These are phyloP conservation scores for Triticum urartu DNA, from an alignment of 176 grass and related monocot genomes.

Conservation along the genomic window DNA sequence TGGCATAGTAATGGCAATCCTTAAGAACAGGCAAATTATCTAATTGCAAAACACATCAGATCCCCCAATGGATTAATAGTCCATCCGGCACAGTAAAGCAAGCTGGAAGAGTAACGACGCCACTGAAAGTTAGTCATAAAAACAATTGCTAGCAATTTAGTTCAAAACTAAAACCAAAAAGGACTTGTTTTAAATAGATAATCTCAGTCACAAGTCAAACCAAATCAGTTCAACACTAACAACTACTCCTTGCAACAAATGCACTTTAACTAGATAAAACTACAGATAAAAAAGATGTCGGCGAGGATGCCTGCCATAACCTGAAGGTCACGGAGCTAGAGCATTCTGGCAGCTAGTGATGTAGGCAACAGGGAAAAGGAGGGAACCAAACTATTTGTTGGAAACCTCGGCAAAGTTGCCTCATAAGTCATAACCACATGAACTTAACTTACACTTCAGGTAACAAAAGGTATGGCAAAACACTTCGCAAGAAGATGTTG, in stretches of 20 bases:
- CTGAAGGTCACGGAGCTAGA: neutral
- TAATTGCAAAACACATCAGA: neutral
- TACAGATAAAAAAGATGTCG: neutral
- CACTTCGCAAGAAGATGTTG: neutral
- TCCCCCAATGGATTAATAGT: no score
- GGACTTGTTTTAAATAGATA: neutral
- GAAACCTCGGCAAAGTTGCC: slow-evolving; percentile 78
- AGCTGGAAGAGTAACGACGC: neutral
- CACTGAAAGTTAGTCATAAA: no score
- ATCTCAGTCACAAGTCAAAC: neutral
- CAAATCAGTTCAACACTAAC: neutral
- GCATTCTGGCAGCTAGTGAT: slow-evolving; percentile 38
- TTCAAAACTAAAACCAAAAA: neutral
- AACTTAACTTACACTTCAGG: neutral
- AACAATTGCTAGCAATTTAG: neutral
- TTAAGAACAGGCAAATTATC: no score
- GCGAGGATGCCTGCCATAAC: slow-evolving; percentile 30
- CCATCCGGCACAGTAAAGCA: neutral
- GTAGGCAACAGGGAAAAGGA: slow-evolving; percentile 87
- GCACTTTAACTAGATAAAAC: neutral
- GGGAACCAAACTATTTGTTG: slow-evolving; percentile 52
- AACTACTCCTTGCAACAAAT: neutral
- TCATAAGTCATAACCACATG: no score
- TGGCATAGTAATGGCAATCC: no score
- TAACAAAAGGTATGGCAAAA: neutral